Percentiles rank a stretch among this genome's conserved stretches.
These are phyloP conservation scores for Bolboschoenoplectus hybrid DNA, from an alignment of 202 grass and related monocot genomes.

Conservation along the genomic window DNA sequence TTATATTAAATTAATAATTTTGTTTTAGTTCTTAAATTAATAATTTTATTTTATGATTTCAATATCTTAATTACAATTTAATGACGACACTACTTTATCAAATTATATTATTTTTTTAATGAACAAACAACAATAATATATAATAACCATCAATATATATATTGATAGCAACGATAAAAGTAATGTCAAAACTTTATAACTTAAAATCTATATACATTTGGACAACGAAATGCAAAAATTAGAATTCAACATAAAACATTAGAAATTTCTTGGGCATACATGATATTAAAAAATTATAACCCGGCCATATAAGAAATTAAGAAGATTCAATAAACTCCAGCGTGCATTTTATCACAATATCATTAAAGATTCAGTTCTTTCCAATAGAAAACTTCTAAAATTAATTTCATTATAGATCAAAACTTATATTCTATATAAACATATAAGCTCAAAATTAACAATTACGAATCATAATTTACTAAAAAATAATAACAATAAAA, in stretches of 20 bases:
- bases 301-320: neutral
- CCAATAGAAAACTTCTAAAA: neutral
- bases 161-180: neutral
- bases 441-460: no score
- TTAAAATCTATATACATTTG: neutral
- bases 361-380: neutral
- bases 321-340: neutral
- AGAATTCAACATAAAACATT: neutral
- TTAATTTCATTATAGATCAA: no score
- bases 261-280: neutral
- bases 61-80: no score
- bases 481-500: no score
- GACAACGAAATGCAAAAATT: neutral
- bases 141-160: neutral
- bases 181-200: neutral
- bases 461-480: no score
- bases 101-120: neutral
- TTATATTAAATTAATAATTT: neutral
- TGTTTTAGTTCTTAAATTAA: neutral
- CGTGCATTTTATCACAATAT: neutral
- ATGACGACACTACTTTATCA: neutral
- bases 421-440: no score
- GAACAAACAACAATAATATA: neutral
- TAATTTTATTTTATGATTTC: neutral
- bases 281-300: neutral